phyloP scores from a whole-genome alignment of 2,329 filamentous ascomycete genomes.

The Boeremia exigua region DNA sequence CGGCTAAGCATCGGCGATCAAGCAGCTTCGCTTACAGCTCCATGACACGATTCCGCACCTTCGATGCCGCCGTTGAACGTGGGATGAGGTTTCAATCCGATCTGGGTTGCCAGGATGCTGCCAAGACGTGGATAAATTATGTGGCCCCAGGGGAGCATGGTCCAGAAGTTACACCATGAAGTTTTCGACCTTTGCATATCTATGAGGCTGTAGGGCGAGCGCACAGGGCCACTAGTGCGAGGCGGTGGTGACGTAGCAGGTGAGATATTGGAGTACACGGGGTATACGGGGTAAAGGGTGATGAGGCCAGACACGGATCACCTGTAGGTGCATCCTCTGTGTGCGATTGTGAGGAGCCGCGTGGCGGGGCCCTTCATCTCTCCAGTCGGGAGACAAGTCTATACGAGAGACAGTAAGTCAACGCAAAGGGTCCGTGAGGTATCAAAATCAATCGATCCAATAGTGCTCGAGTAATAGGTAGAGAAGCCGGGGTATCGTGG shows the following conservation, averaged over 20 bases:
- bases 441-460: no score
- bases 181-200: conserved; percentile 3
- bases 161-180: not conserved
- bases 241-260: conserved; percentile 3
- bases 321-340: no score
- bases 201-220: not conserved
- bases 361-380: not conserved
- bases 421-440: no score
- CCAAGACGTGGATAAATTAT: not conserved
- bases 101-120: not conserved
- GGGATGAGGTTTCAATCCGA: not conserved
- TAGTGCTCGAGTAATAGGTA: no score
- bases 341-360: not conserved
- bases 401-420: no score
- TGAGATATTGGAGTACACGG: not conserved
- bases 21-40: not conserved
- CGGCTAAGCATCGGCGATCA: conserved; percentile 2
- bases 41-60: not conserved
- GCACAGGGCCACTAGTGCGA: not conserved
- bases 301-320: not conserved
- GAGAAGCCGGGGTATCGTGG: no score
- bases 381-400: no score
- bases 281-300: not conserved
- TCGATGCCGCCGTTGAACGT: not conserved
- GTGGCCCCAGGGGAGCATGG: not conserved